Conservation (phyloP, 345 rosid genomes). For the Arabidopsis suecica region DNA sequence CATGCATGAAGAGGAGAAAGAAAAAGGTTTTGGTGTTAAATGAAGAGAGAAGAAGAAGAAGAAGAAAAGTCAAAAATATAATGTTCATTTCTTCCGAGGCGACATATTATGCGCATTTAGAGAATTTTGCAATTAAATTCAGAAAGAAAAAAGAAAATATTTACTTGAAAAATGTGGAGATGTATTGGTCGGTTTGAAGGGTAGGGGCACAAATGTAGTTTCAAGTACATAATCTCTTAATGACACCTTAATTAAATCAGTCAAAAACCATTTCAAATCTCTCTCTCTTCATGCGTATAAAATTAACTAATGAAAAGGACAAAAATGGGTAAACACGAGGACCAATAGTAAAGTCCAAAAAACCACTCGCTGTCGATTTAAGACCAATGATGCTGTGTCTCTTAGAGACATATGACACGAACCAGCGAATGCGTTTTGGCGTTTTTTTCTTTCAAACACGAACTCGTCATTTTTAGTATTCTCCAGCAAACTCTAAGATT, state of each 20-base stretch:
- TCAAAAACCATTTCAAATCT: constrained; percentile 12
- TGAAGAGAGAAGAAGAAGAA: constrained; percentile 39
- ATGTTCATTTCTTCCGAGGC: constrained; percentile 44
- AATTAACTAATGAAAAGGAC: constrained; percentile 27
- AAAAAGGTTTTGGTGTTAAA: constrained; percentile 38
- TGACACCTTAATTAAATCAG: constrained; percentile 10
- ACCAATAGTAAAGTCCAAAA: constrained; percentile 42
- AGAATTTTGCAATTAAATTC: constrained; percentile 20
- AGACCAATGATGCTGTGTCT: constrained; percentile 38
- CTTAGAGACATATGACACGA: constrained; percentile 39
- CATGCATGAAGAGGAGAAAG: constrained; percentile 49
- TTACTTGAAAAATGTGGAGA: constrained; percentile 45
- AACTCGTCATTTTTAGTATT: not conserved
- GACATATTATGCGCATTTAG: constrained; percentile 38
- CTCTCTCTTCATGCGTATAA: constrained; percentile 1
- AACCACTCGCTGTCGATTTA: constrained; percentile 37
- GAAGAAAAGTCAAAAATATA: constrained; percentile 49
- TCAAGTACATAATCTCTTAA: not conserved
- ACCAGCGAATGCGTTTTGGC: constrained; percentile 29
- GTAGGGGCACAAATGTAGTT: constrained; percentile 26
- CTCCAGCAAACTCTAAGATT: not conserved
- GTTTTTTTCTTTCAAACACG: constrained; percentile 6
- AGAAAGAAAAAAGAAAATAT: not conserved
- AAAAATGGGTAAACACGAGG: constrained; percentile 21
- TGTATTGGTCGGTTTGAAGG: constrained; percentile 48